A percentile compares a stretch with the other conserved stretches of the same genome.
These are phyloP conservation scores for Mycena galericulata DNA, from an alignment of 768 basidiomycete species.

Conservation along the genomic window DNA sequence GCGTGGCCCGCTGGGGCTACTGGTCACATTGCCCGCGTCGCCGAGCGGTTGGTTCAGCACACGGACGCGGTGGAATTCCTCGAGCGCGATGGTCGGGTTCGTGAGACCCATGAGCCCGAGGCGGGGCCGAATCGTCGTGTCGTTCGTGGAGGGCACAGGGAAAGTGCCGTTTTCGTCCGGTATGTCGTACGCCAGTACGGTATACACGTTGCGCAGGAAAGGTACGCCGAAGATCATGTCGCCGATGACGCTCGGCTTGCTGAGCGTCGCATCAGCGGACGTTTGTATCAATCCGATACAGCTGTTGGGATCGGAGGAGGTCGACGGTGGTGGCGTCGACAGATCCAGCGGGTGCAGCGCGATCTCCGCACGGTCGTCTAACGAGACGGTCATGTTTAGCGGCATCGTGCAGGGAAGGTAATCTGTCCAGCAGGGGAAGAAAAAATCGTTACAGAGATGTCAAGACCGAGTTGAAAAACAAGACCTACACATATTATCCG, in stretches of 20 bases:
- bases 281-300: conserved; percentile 79
- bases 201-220: conserved; percentile 55
- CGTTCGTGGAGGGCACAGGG: conserved; percentile 36
- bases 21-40: conserved; percentile 25
- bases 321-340: conserved; percentile 58
- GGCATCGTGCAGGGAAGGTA: conserved; percentile 80
- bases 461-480: background rate
- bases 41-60: conserved; percentile 72
- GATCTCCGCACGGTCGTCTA: conserved; percentile 68
- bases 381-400: conserved; percentile 76
- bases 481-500: conserved; percentile 67
- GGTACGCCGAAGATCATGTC: conserved; percentile 65
- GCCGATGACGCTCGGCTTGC: conserved; percentile 51
- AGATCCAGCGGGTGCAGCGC: conserved; percentile 83
- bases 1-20: conserved; percentile 39
- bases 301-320: conserved; percentile 53
- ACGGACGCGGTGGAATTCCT: conserved; percentile 78
- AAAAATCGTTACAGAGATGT: too few species aligned
- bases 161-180: conserved; percentile 62
- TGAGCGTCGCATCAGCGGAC: conserved; percentile 56
- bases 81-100: conserved; percentile 68
- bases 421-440: too few species aligned
- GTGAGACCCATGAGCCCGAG: conserved; percentile 77
- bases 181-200: conserved; percentile 75
- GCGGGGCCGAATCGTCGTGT: conserved; percentile 50